Percentiles rank a stretch among this genome's conserved stretches.
Evolutionary conservation across 345 rosid genomes (phyloP).

Genomic region (Ricinus communis): DNA sequence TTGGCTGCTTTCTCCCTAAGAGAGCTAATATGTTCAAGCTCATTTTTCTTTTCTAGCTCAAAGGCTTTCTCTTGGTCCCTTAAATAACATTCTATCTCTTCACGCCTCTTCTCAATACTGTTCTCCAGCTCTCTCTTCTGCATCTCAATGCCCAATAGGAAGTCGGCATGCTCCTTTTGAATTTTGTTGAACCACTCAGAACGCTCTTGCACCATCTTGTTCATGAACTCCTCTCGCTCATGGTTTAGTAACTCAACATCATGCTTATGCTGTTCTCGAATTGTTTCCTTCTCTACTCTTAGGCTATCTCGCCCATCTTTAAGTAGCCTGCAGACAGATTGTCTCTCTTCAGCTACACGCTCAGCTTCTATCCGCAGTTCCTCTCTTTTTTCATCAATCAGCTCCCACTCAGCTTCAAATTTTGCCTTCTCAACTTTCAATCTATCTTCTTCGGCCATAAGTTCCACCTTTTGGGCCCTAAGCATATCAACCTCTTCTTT

Average conservation of each 20-base stretch:
- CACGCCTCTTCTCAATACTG: slow-evolving; percentile 68
- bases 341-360: slow-evolving; percentile 57
- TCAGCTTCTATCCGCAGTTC: slow-evolving; percentile 65
- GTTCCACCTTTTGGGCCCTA: slow-evolving; percentile 77
- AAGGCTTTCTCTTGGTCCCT: slow-evolving; percentile 76
- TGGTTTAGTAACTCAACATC: slow-evolving; percentile 61
- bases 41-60: slow-evolving; percentile 73
- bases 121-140: slow-evolving; percentile 80
- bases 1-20: slow-evolving; percentile 63
- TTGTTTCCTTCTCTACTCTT: slow-evolving; percentile 64
- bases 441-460: slow-evolving; percentile 74
- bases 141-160: slow-evolving; percentile 75
- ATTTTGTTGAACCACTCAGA: slow-evolving; percentile 83
- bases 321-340: slow-evolving; percentile 57
- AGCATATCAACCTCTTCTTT: slow-evolving; percentile 87
- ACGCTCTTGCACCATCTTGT: slow-evolving; percentile 69
- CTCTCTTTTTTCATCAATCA: slow-evolving; percentile 87
- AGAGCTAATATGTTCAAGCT: slow-evolving; percentile 55
- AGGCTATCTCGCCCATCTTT: slow-evolving; percentile 81
- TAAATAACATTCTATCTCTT: slow-evolving; percentile 69
- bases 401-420: slow-evolving; percentile 93
- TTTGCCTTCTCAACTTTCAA: slow-evolving; percentile 73
- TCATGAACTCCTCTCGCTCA: slow-evolving; percentile 88
- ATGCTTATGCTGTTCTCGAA: slow-evolving; percentile 58
- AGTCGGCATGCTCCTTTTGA: slow-evolving; percentile 79